phyloP scores from a whole-genome alignment of 2,329 filamentous ascomycete species.

The Fusarium pilosicola region DNA sequence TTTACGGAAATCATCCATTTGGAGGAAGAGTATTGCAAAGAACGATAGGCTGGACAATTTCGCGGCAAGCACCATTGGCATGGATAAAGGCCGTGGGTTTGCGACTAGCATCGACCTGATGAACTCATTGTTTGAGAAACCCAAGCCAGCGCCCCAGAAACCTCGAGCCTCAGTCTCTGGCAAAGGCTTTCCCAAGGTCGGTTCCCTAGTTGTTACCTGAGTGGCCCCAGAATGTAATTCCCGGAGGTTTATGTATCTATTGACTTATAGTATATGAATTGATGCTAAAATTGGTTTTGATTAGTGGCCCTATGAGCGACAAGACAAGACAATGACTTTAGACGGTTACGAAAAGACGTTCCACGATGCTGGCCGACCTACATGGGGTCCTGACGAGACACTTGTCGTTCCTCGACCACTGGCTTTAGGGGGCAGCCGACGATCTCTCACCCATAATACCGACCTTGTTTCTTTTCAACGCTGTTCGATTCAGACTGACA shows the following conservation, averaged over 20 bases:
- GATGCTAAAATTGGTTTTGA: constrained; percentile 58
- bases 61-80: constrained; percentile 44
- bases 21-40: constrained; percentile 48
- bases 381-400: constrained; percentile 80
- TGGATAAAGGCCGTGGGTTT: constrained; percentile 72
- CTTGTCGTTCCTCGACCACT: constrained; percentile 66
- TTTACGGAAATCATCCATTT: constrained; percentile 54
- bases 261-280: constrained; percentile 46
- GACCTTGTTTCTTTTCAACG: constrained; percentile 50
- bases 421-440: constrained; percentile 54
- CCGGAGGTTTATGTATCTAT: constrained; percentile 49
- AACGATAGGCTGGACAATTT: constrained; percentile 44
- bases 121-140: constrained; percentile 89
- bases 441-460: constrained; percentile 37
- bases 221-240: constrained; percentile 37
- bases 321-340: constrained; percentile 75
- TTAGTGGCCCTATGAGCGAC: constrained; percentile 90
- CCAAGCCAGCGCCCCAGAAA: constrained; percentile 67
- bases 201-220: constrained; percentile 63
- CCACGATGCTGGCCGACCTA: constrained; percentile 79
- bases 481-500: constrained; percentile 68
- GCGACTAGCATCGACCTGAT: constrained; percentile 93
- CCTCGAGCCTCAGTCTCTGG: constrained; percentile 61
- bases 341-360: constrained; percentile 72
- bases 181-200: constrained; percentile 87